A percentile compares a stretch with the other conserved stretches of the same genome.
Conservation (phyloP, 2,329 filamentous ascomycete species). For the Aspergillus ochraceoroseus region DNA sequence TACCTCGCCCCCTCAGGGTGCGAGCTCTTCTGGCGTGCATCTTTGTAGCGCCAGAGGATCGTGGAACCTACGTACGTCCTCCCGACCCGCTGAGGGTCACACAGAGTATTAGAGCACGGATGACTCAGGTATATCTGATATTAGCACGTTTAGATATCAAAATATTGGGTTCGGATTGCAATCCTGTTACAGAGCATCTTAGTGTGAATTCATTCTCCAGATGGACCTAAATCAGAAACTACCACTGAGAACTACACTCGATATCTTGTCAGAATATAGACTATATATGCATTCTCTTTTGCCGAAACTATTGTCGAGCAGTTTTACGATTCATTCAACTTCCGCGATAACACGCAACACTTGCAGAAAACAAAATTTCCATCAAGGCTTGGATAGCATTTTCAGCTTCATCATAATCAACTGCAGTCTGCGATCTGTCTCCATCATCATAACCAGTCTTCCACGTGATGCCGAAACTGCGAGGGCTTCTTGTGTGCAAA, state of each 20-base stretch:
- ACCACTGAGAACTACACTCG: too few species aligned
- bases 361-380: too few species aligned
- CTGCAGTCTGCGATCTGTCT: slow-evolving; percentile 30
- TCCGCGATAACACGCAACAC: too few species aligned
- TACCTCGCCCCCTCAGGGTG: slow-evolving; percentile 12
- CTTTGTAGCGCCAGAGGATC: slow-evolving; percentile 11
- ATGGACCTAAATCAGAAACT: too few species aligned
- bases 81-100: slow-evolving; percentile 17
- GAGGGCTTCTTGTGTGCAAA: slow-evolving; percentile 26
- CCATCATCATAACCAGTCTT: slow-evolving; percentile 30
- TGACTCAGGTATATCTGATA: slow-evolving; percentile 4
- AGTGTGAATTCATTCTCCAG: too few species aligned
- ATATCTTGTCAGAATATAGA: too few species aligned
- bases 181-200: too few species aligned
- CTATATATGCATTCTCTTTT: too few species aligned
- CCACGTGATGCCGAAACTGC: slow-evolving; percentile 21
- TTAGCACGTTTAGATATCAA: neutral
- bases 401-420: slow-evolving; percentile 31
- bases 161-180: neutral
- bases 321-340: too few species aligned
- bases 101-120: slow-evolving; percentile 12
- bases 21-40: slow-evolving; percentile 12
- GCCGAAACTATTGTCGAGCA: too few species aligned
- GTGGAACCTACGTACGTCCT: slow-evolving; percentile 17
- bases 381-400: slow-evolving; percentile 18